Evolutionary conservation across 179 eudicot genomes (phyloP).

Genomic region (Amaranthus tricolor): DNA sequence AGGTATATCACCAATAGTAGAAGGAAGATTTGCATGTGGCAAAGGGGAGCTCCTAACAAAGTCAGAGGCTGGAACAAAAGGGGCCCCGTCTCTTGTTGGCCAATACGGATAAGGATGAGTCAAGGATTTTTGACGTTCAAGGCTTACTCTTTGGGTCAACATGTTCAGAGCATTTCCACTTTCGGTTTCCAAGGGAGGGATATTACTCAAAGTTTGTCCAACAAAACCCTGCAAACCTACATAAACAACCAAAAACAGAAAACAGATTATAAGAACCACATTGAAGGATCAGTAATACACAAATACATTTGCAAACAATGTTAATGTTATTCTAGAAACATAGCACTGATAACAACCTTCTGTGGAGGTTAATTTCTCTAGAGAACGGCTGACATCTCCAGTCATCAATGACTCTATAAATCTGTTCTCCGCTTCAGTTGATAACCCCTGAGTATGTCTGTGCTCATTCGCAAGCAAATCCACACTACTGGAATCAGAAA

Average conservation of each 20-base stretch:
- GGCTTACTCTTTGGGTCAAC: constrained; percentile 56
- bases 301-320: constrained; percentile 1
- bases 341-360: constrained; percentile 49
- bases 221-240: constrained; percentile 69
- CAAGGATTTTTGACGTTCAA: constrained; percentile 69
- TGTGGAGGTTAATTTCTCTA: constrained; percentile 63
- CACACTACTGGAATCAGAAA: constrained; percentile 39
- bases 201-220: constrained; percentile 43
- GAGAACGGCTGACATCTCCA: constrained; percentile 40
- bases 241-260: constrained; percentile 15
- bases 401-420: constrained; percentile 92
- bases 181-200: constrained; percentile 52
- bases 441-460: constrained; percentile 45
- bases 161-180: constrained; percentile 59
- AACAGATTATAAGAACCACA: background rate
- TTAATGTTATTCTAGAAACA: background rate
- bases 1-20: constrained; percentile 49
- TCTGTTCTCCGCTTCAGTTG: constrained; percentile 74
- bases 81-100: constrained; percentile 57
- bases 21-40: constrained; percentile 44
- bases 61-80: constrained; percentile 49
- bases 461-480: constrained; percentile 50
- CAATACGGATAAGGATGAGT: constrained; percentile 55
- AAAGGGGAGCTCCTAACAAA: constrained; percentile 36
- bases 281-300: background rate